Evolutionary conservation across 1,139 yeast genomes (phyloP), one percentile per base, ranked within the genome.

Genomic region (Schizosaccharomyces versatilis): DNA sequence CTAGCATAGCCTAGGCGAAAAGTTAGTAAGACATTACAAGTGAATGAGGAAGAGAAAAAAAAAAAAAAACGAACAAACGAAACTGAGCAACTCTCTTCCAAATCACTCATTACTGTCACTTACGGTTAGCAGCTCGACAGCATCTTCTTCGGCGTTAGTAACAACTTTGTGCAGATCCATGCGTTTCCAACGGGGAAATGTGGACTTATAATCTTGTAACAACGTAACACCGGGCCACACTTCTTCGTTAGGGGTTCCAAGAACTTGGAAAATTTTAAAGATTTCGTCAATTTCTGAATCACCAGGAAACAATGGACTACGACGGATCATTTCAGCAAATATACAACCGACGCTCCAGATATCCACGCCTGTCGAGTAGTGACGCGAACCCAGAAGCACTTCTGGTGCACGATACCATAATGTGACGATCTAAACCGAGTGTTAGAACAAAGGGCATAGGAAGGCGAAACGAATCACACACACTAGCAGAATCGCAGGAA

Each of bases 321-420:
- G 75, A 65, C 88, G 85, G 62, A 93, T 90, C 97, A 90, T 88
- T 68, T 90, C 99, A 6, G 97, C 98, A 70, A 93, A 90, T 57
- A 90, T 90, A 68, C 97, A 88, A 24, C 99, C 99, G 57, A 86
- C 84, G 15, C 95, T 84, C 99, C 99, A 90, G 81, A 93, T 86
- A 67, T 90, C 99, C 54, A 90, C 97, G 36, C 97, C 97, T 0
- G 97, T 90, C 54, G 95, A 84, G 68, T 90, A 90, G 68, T 90
- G 97, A 61, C 94, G 85, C 32, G 97, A 96, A 39, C 99, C 99
- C 47, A 90, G 73, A 60, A 90, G 73, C 58, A 90, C 85, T 67
- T 90, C 99, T 0, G 99, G 99, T 0, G 97, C 88, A 61, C 99
- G 75, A 69, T 90, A 90, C 99, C 99, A 90, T 62, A 93, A 73